Evolutionary conservation across 768 basidiomycete species (phyloP), one percentile per base, ranked within the genome.

Genomic region (Boletus subparvulus): DNA sequence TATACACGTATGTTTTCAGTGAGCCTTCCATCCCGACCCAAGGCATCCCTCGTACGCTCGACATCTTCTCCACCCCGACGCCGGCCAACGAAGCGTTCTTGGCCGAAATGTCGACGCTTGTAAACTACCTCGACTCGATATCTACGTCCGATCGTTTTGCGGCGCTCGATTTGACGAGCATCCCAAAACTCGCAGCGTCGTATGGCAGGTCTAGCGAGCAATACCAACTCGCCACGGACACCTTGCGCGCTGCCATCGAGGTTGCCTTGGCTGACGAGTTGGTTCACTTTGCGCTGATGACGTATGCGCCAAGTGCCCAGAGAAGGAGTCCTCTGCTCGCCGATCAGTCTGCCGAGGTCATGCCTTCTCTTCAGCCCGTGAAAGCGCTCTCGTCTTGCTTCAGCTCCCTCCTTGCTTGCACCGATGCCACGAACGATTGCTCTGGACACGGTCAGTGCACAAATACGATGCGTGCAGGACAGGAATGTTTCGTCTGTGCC

Each of bases 371-470:
- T 9, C 76, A 80, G 56, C 86, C 86, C 2, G 81, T 86, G 51
- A 80, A 80, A 51, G 79, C 79, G 37, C 69, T 84, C 32, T 82
- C 85, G 14, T 81, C 83, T 7, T 94, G 92, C 74, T 86, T 83
- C 66, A 63, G 73, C 3, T 78, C 80, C 24, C 69, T 71, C 19
- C 77, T 82, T 24, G 69, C 75, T 1, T 94, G 92, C 69, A 73
- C 66, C 28, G 83, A 86, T 60, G 75, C 76, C 47, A 94, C 92
- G 8, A 76, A 75, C 47, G 64, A 75, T 24, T 94, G 92, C 69
- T 88, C 86, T 9, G 86, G 87, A 10, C 78, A 83, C 47, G 92
- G 92, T 0, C 64, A 81, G 58, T 94, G 92, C 62, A 77, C 80
- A 17, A 68, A 77, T 53, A 83, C 83, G 32, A 81, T 74, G 46